These are phyloP conservation scores for Cylindrotheca closterium DNA, from an alignment of 108 stramenopile genomes.

Conservation along the genomic window DNA sequence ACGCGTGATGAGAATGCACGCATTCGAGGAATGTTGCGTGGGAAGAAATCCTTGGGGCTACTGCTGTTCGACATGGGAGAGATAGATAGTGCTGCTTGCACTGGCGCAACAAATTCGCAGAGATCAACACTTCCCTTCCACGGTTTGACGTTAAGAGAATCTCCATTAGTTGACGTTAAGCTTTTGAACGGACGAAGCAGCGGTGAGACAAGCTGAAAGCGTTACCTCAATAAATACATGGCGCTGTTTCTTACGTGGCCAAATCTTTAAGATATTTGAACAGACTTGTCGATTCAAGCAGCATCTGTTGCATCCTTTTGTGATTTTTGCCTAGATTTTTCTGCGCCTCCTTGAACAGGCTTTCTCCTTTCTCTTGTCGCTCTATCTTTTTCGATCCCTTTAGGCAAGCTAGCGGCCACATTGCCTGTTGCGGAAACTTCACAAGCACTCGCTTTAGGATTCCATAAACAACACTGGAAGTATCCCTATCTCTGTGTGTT, in stretches of 20 bases:
- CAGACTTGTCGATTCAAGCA: constrained; percentile 51
- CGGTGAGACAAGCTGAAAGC: no score
- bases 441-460: constrained; percentile 69
- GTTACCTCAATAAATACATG: no score
- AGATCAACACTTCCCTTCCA: constrained; percentile 61
- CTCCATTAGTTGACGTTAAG: no score
- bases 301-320: constrained; percentile 38
- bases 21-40: constrained; percentile 79
- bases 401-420: constrained; percentile 90
- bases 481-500: constrained; percentile 56
- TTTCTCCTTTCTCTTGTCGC: constrained; percentile 60
- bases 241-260: constrained; percentile 46
- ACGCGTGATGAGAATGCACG: constrained; percentile 57
- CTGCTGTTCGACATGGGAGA: constrained; percentile 40
- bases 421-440: constrained; percentile 77
- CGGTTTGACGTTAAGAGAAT: constrained; percentile 13
- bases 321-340: constrained; percentile 47
- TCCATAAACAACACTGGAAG: constrained; percentile 51
- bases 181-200: no score
- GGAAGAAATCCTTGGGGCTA: constrained; percentile 54
- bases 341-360: constrained; percentile 73
- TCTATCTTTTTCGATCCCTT: constrained; percentile 52
- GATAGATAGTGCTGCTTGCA: constrained; percentile 81
- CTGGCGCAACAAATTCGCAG: constrained; percentile 80
- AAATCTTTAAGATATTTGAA: constrained; percentile 64